phyloP scores from a whole-genome alignment of 2,329 filamentous ascomycete species.

The Curvularia hawaiiensis region DNA sequence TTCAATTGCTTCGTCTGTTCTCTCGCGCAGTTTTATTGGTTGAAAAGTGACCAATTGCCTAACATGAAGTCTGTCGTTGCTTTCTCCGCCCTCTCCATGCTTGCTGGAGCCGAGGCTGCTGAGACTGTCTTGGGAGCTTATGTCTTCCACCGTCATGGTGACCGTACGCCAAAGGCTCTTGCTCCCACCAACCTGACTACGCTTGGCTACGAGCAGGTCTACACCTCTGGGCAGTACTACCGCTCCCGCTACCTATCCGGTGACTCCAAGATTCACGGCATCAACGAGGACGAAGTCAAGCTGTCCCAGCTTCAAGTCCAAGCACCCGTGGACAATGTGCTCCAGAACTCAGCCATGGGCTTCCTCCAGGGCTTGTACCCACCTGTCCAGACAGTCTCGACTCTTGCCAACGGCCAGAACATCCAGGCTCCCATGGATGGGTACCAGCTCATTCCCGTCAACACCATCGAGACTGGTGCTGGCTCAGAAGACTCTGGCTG shows the following conservation, averaged over 20 bases:
- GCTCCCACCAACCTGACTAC: constrained; percentile 75
- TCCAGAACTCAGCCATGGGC: constrained; percentile 78
- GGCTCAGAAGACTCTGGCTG: constrained; percentile 63
- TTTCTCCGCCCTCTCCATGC: constrained; percentile 34
- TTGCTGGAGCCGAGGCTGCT: constrained; percentile 38
- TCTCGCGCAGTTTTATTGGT: background rate
- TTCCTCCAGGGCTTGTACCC: constrained; percentile 91
- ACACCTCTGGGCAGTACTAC: constrained; percentile 74
- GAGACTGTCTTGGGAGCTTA: constrained; percentile 82
- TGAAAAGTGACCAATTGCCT: constrained; percentile 12
- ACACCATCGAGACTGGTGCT: constrained; percentile 62
- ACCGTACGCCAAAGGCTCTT: constrained; percentile 79
- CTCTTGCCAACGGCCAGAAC: constrained; percentile 71
- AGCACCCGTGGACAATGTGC: constrained; percentile 74
- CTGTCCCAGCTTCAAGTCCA: constrained; percentile 73
- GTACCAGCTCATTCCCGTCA: constrained; percentile 83
- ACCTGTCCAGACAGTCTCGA: constrained; percentile 64
- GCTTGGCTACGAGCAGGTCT: constrained; percentile 78
- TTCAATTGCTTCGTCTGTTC: constrained; percentile 13
- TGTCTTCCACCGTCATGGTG: constrained; percentile 89
- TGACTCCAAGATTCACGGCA: constrained; percentile 66
- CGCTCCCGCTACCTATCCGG: constrained; percentile 74
- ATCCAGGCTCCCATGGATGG: constrained; percentile 74
- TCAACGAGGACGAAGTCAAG: constrained; percentile 70
- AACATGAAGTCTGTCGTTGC: constrained; percentile 36